Evolutionary conservation across 108 stramenopile species (phyloP), one percentile per base, ranked within the genome.

Genomic region (Cylindrotheca fusiformis): DNA sequence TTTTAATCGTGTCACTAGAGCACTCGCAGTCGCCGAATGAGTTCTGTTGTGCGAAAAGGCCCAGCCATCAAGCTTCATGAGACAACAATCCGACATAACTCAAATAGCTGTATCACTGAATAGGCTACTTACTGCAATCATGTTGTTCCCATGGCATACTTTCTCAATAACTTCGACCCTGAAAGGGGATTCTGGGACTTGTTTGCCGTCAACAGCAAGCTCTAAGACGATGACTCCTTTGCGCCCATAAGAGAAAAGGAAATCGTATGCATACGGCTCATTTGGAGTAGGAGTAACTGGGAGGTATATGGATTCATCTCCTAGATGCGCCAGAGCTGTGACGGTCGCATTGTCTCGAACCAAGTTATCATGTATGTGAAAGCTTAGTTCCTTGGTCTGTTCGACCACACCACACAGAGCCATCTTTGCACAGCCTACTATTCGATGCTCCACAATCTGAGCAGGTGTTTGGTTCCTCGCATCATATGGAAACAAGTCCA

Each of bases 401-500:
- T 41, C 36, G 6, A 41, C 36, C 6, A 14, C 6, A 14, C 36
- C 36, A 41, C 36, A 41, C 50, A 51, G 50, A 4, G 55, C 5
- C 55, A 56, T 56, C 27, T n/a, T n/a, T n/a, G n/a, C n/a, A n/a
- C n/a, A n/a, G n/a, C n/a, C n/a, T n/a, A n/a, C n/a, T n/a, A n/a
- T n/a, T n/a, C n/a, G n/a, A n/a, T n/a, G n/a, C n/a, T n/a, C n/a
- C n/a, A n/a, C n/a, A n/a, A n/a, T n/a, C n/a, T n/a, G n/a, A n/a
- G n/a, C n/a, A n/a, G 6, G 18, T 6, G 28, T n/a, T n/a, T 29
- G 20, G 1, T 50, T 26, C 44, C 29, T 52, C 45, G 4, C 2
- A 22, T 4, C 12, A 17, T 60, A 24, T 2, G 50, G 33, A 46
- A 55, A 70, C 30, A 70, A 52, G 32, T 70, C 62, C 2, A 70